These are phyloP conservation scores for Leishmania aethiopica DNA, from an alignment of 208 protist species.

Conservation along the genomic window DNA sequence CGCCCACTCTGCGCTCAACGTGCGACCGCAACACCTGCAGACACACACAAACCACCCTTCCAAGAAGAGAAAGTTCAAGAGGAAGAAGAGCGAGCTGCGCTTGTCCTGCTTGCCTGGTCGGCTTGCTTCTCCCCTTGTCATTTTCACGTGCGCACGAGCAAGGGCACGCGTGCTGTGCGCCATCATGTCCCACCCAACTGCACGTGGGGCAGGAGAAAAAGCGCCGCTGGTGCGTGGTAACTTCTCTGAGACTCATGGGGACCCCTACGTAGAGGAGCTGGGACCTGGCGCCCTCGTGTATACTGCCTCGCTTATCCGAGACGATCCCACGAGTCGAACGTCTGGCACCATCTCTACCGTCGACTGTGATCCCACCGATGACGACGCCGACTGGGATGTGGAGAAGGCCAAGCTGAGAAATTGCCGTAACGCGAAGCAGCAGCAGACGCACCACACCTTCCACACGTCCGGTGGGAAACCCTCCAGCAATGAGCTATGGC, in stretches of 20 bases:
- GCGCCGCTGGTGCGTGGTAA: constrained; percentile 9
- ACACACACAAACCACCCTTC: not conserved
- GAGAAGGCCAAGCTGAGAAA: not conserved
- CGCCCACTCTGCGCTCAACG: not conserved
- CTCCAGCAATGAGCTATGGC: constrained; percentile 64
- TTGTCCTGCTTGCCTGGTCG: not conserved
- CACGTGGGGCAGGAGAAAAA: constrained; percentile 1
- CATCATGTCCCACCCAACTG: not conserved
- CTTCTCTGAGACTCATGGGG: constrained; percentile 33
- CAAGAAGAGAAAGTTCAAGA: not conserved
- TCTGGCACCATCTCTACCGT: not conserved
- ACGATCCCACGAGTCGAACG: constrained; percentile 29
- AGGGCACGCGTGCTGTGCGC: not conserved
- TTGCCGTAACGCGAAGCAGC: not conserved
- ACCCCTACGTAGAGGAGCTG: constrained; percentile 45
- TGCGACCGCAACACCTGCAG: not conserved
- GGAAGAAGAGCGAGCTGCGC: not conserved
- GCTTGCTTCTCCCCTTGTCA: not conserved
- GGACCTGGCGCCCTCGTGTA: constrained; percentile 49
- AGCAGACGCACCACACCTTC: constrained; percentile 18
- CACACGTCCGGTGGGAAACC: constrained; percentile 26
- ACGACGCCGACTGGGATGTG: not conserved
- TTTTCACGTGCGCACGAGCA: not conserved
- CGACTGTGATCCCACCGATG: constrained; percentile 8
- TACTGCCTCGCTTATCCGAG: constrained; percentile 38